Evolutionary conservation across 1,139 yeast genomes (phyloP), one percentile per base, ranked within the genome.

Genomic region (Spathaspora sp.): DNA sequence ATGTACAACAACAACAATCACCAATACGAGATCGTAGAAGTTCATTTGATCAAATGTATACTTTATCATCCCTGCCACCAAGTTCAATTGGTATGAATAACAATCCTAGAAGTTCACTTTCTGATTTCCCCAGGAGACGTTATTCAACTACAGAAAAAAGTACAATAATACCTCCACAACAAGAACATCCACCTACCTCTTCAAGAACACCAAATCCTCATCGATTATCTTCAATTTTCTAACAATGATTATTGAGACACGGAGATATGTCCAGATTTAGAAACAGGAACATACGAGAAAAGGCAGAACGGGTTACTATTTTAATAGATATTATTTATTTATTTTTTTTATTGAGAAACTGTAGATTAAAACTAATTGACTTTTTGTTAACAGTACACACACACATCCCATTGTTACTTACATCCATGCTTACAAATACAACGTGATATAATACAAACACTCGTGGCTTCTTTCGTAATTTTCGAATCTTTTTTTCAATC

Each of bases 181-280:
- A 8, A 17, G 24, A 29, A 10, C 39, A 23, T 13, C 48, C 31
- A 16, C 43, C 27, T 11, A 36, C 41, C 5, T 26, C 44, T 13
- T 40, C 44, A 6, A 42, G 29, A 42, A 37, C 42, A 26, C 37
- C 44, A 2, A 44, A 45, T 31, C 50, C 51, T 7, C 48, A 48
- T 37, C 47, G 38, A 24, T 33, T 44, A 33, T 41, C 52, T 13
- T 45, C 50, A 33, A 48, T 48, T 8, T 46, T 48, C 25, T 45
- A 42, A 13, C 11, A 16, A 31, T 33, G 10, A 17, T 17, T 34
- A 11, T 34, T 34, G 38, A 17, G 38, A 34, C 13, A 17, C 38
- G 24, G 16, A 7, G 7, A 13, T 29, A 20, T 10, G 11, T 13
- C 24, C n/a, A 17, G n/a, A 11, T 34, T 13, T 27, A 4, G 27